phyloP scores from a whole-genome alignment of 2,329 filamentous ascomycete genomes.

The Trichoderma sp. region DNA sequence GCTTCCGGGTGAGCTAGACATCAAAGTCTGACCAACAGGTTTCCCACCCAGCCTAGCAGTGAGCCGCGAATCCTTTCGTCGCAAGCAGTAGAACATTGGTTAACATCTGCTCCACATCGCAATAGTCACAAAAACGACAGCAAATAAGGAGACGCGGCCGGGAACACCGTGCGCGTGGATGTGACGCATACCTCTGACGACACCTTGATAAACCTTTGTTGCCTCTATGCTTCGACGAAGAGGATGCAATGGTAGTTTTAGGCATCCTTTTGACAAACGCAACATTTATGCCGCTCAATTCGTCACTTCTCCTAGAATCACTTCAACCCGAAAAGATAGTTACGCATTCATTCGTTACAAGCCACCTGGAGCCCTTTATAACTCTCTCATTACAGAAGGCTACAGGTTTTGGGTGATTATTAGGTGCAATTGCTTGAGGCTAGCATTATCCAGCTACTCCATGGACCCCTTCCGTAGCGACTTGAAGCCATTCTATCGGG shows the following conservation, averaged over 20 bases:
- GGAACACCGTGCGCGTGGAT: neutral
- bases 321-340: too few species aligned
- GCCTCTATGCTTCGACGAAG: neutral
- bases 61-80: neutral
- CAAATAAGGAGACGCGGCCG: neutral
- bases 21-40: neutral
- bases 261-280: neutral
- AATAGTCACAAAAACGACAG: neutral
- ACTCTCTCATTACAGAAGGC: fast-evolving
- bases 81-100: neutral
- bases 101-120: neutral
- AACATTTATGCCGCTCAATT: neutral
- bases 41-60: neutral
- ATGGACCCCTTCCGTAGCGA: too few species aligned
- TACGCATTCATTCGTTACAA: neutral
- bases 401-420: neutral
- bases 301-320: neutral
- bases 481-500: too few species aligned
- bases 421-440: too few species aligned
- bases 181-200: neutral
- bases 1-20: neutral
- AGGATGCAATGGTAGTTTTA: neutral
- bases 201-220: neutral
- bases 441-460: too few species aligned
- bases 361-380: fast-evolving